Evolutionary conservation across 345 rosid genomes (phyloP).

Genomic region (Eucalyptus shirleyi): DNA sequence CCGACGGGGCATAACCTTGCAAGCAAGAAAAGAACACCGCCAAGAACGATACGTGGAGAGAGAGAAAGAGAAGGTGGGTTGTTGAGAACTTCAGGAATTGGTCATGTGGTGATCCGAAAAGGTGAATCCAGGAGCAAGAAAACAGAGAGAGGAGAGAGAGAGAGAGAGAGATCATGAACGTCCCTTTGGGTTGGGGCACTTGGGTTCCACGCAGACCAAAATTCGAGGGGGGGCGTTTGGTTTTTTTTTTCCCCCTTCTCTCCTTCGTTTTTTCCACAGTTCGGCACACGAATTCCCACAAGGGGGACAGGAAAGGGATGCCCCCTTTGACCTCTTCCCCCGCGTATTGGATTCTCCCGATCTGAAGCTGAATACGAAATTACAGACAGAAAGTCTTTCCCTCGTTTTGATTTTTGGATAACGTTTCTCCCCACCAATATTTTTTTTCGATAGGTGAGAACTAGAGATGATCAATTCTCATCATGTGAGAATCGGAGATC

Average conservation of each 20-base stretch:
- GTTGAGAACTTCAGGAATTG: slow-evolving; percentile 20
- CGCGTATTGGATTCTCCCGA: not conserved
- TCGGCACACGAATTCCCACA: not conserved
- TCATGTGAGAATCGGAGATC: too few species aligned
- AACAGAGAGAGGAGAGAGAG: not conserved
- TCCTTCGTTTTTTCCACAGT: not conserved
- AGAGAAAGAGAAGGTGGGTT: not conserved
- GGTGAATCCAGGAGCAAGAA: not conserved
- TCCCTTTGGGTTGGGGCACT: not conserved
- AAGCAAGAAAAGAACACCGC: not conserved
- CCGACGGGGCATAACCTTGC: not conserved
- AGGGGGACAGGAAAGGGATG: not conserved
- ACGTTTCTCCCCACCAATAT: not conserved
- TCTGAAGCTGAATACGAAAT: not conserved
- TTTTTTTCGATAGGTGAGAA: not conserved
- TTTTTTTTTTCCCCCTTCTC: not conserved
- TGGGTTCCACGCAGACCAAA: not conserved
- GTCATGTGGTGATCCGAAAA: slow-evolving; percentile 78
- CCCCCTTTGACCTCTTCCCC: not conserved
- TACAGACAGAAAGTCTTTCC: not conserved
- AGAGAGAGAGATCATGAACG: not conserved
- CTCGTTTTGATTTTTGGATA: not conserved
- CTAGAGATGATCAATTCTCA: too few species aligned
- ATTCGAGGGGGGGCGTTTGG: not conserved
- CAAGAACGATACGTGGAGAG: not conserved